phyloP scores from a whole-genome alignment of 2,329 filamentous ascomycete genomes.

The Metarhizium guizhouense region DNA sequence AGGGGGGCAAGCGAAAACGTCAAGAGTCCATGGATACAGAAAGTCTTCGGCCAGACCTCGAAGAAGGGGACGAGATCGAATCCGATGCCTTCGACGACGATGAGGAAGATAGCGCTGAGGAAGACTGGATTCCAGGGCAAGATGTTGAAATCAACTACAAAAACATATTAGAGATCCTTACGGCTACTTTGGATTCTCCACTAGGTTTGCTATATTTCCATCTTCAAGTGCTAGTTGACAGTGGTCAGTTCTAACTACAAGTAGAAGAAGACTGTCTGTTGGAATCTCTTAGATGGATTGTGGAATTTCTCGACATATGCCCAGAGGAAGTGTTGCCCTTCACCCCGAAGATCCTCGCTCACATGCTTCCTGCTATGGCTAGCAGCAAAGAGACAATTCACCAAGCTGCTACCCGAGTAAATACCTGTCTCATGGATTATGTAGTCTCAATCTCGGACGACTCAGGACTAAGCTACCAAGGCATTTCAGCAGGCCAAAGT shows the following conservation, averaged over 20 bases:
- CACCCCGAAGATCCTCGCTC: constrained; percentile 82
- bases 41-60: constrained; percentile 48
- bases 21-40: constrained; percentile 61
- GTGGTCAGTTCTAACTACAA: constrained; percentile 2
- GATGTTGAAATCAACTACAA: constrained; percentile 92
- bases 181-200: constrained; percentile 77
- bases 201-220: constrained; percentile 44
- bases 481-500: constrained; percentile 16
- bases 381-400: constrained; percentile 85
- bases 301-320: constrained; percentile 93
- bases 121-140: constrained; percentile 95
- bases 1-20: constrained; percentile 58
- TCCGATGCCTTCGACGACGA: constrained; percentile 50
- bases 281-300: constrained; percentile 89
- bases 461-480: constrained; percentile 20
- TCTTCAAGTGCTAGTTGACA: constrained; percentile 9
- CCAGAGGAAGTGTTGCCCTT: constrained; percentile 94
- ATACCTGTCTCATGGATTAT: constrained; percentile 85
- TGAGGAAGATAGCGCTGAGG: constrained; percentile 59
- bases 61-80: constrained; percentile 52
- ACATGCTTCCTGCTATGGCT: constrained; percentile 89
- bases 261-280: constrained; percentile 84
- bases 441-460: constrained; percentile 86
- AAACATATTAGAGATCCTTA: constrained; percentile 84
- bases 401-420: constrained; percentile 80